Evolutionary conservation across 108 stramenopile species (phyloP).

Genomic region (Mayamaea pseudoterrestris): DNA sequence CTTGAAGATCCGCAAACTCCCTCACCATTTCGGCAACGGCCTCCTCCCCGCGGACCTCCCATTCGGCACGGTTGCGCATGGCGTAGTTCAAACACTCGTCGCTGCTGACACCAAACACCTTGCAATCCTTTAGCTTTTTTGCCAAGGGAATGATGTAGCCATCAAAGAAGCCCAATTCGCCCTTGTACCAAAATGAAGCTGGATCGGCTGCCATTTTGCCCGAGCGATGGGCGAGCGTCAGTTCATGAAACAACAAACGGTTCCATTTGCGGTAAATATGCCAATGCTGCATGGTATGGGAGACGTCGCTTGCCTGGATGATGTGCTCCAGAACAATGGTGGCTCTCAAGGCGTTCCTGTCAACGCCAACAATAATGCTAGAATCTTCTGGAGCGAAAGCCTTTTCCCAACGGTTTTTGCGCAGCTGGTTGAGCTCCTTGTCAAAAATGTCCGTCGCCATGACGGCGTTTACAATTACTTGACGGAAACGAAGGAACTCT

Average conservation of each 20-base stretch:
- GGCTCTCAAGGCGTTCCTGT: background rate
- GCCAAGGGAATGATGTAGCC: conserved; percentile 6
- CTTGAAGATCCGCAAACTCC: conserved; percentile 20
- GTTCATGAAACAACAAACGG: background rate
- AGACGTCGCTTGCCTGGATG: background rate
- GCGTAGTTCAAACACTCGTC: conserved; percentile 2
- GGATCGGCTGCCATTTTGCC: background rate
- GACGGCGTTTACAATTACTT: conserved; percentile 34
- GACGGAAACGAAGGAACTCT: conserved; percentile 35
- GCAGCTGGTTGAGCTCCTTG: conserved; percentile 19
- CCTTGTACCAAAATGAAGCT: background rate
- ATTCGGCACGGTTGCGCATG: background rate
- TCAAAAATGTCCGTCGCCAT: conserved; percentile 56
- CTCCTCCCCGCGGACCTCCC: background rate
- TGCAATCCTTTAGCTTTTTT: conserved; percentile 8
- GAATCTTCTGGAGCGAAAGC: conserved; percentile 17
- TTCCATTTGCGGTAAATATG: conserved; percentile 3
- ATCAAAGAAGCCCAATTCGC: conserved; percentile 5
- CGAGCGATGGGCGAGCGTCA: background rate
- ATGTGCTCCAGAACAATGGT: conserved; percentile 1
- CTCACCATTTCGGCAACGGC: background rate
- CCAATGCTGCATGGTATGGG: conserved; percentile 3
- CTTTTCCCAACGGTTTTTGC: conserved; percentile 16
- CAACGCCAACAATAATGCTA: background rate
- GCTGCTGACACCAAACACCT: conserved; percentile 5